phyloP scores from a whole-genome alignment of 129 eudicot genomes.

The Escallonia rubra region DNA sequence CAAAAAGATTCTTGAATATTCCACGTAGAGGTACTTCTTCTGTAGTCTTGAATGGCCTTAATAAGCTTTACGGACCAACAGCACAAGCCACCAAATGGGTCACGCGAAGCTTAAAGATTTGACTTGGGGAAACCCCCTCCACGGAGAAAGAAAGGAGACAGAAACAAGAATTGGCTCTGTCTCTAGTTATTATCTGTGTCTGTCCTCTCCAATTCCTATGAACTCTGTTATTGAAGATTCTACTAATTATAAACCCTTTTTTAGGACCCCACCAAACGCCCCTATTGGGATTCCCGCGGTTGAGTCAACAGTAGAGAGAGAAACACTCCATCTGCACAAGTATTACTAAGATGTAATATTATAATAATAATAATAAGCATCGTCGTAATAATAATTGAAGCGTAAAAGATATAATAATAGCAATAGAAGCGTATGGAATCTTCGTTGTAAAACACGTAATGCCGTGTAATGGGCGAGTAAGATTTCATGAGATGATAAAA shows the following conservation, averaged over 20 bases:
- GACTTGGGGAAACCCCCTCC: conserved; percentile 18
- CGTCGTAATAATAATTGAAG: too few species aligned
- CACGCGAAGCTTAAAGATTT: neutral
- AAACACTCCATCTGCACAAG: too few species aligned
- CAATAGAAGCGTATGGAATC: too few species aligned
- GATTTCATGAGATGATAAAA: too few species aligned
- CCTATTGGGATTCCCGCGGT: conserved; percentile 25
- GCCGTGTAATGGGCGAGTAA: too few species aligned
- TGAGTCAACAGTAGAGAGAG: conserved; percentile 11
- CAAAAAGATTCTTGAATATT: conserved; percentile 68
- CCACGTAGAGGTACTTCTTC: conserved; percentile 12
- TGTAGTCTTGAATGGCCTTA: neutral
- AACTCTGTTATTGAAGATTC: conserved; percentile 5
- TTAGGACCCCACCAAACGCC: conserved; percentile 1
- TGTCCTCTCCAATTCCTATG: too few species aligned
- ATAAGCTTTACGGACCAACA: conserved; percentile 12
- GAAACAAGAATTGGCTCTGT: neutral
- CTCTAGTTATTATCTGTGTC: neutral
- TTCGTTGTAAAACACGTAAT: too few species aligned
- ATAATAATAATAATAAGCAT: too few species aligned
- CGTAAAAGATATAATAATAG: too few species aligned
- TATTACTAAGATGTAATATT: too few species aligned
- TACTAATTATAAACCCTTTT: neutral
- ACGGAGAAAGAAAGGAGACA: conserved; percentile 12
- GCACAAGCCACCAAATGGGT: conserved; percentile 5